Conservation (phyloP, 2,329 filamentous ascomycete genomes). For the Hirsutella thompsonii region DNA sequence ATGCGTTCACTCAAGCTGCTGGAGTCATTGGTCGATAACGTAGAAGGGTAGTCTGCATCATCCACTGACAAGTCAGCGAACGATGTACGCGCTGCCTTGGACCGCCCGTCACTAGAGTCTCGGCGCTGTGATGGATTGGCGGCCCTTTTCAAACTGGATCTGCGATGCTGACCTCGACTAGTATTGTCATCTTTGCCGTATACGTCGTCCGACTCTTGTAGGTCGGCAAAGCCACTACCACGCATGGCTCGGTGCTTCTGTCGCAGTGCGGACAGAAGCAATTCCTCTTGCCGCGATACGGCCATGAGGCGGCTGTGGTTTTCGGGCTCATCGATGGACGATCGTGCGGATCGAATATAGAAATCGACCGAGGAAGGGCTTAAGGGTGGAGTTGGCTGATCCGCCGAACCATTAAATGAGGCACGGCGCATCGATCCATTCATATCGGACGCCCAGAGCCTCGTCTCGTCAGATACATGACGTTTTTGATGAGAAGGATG, state of each 20-base stretch:
- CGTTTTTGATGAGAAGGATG: constrained; percentile 10
- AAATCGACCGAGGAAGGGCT: constrained; percentile 40
- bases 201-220: constrained; percentile 18
- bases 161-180: neutral
- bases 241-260: constrained; percentile 44
- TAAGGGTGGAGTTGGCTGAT: constrained; percentile 34
- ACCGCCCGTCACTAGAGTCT: constrained; percentile 9
- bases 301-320: constrained; percentile 36
- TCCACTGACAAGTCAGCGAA: constrained; percentile 15
- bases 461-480: constrained; percentile 7
- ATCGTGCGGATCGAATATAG: constrained; percentile 25
- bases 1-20: neutral
- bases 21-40: constrained; percentile 9
- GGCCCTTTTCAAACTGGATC: constrained; percentile 4
- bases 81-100: constrained; percentile 17
- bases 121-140: neutral
- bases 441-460: neutral
- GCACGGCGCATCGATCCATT: constrained; percentile 5
- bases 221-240: constrained; percentile 29
- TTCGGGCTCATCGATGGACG: constrained; percentile 19
- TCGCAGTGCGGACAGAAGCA: constrained; percentile 42
- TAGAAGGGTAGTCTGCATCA: constrained; percentile 20
- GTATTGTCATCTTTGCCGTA: neutral
- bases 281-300: constrained; percentile 44
- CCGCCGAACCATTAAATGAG: constrained; percentile 14